A percentile compares a stretch with the other conserved stretches of the same genome.
Evolutionary conservation across 2,329 filamentous ascomycete genomes (phyloP).

Genomic region (Talaromyces amestolkiae): DNA sequence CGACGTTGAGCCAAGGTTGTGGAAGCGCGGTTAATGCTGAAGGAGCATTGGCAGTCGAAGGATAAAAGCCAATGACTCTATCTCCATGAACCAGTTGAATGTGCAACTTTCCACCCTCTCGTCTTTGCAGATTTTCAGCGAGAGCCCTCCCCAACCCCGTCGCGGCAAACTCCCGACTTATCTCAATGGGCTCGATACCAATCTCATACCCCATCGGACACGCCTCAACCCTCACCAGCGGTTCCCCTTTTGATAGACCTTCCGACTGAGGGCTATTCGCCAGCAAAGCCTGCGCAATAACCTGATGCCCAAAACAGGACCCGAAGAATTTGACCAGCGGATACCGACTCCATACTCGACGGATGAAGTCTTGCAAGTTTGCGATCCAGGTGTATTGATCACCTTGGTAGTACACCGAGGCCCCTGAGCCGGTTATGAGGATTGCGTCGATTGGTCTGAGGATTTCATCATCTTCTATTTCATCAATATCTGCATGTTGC

Average conservation of each 20-base stretch:
- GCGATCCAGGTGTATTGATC: constrained; percentile 31
- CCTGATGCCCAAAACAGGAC: constrained; percentile 36
- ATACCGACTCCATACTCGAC: constrained; percentile 27
- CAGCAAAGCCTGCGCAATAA: constrained; percentile 31
- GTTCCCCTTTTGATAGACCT: neutral
- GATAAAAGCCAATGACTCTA: constrained; percentile 25
- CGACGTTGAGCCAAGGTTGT: constrained; percentile 31
- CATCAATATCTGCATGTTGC: neutral
- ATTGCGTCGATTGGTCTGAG: constrained; percentile 29
- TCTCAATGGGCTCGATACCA: constrained; percentile 29
- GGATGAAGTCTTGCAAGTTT: constrained; percentile 28
- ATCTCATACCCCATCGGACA: constrained; percentile 29
- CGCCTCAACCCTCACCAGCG: constrained; percentile 22
- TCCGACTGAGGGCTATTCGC: constrained; percentile 15
- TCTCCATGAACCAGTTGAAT: constrained; percentile 38
- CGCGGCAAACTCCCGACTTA: constrained; percentile 25
- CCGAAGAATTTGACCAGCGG: constrained; percentile 34
- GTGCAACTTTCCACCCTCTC: constrained; percentile 21
- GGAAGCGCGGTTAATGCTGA: constrained; percentile 18
- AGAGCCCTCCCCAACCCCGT: constrained; percentile 19
- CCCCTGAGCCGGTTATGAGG: constrained; percentile 34
- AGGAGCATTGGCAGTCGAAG: neutral
- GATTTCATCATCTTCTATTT: neutral
- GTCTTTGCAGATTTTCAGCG: neutral
- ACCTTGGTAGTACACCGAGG: constrained; percentile 27